Percentiles rank a stretch among this genome's conserved stretches.
Conservation (phyloP, 1,139 yeast genomes). For the Hemisphaericaspora xylofermentans region DNA sequence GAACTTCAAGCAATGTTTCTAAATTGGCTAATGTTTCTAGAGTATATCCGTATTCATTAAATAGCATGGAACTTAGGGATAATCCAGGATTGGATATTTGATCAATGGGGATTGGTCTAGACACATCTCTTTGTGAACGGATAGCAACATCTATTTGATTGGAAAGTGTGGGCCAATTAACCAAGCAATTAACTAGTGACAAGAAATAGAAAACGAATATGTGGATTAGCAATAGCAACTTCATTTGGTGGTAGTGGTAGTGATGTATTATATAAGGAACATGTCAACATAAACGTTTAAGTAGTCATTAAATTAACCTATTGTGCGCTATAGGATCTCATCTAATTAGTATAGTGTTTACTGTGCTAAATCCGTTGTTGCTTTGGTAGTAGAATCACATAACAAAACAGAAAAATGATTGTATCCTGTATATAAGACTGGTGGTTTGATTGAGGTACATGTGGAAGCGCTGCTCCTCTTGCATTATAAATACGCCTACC, state of each 20-base stretch:
- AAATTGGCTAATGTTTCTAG: slow-evolving; percentile 38
- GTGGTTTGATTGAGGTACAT: too few relatives aligned
- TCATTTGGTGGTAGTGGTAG: neutral
- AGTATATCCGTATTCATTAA: slow-evolving; percentile 53
- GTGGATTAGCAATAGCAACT: neutral
- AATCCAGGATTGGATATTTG: slow-evolving; percentile 61
- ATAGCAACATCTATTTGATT: slow-evolving; percentile 31
- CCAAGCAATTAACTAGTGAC: slow-evolving; percentile 1
- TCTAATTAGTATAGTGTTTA: too few relatives aligned
- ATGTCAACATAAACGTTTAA: too few relatives aligned
- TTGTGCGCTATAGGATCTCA: too few relatives aligned
- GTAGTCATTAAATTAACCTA: too few relatives aligned
- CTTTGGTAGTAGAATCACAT: too few relatives aligned
- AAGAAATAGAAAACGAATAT: neutral
- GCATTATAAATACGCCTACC: too few relatives aligned
- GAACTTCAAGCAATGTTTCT: slow-evolving; percentile 42
- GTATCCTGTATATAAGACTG: too few relatives aligned
- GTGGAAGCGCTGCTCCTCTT: too few relatives aligned
- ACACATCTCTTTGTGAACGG: slow-evolving; percentile 70
- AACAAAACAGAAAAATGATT: too few relatives aligned
- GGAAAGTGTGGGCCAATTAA: slow-evolving; percentile 22
- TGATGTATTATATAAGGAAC: too few relatives aligned
- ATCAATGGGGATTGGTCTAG: slow-evolving; percentile 54
- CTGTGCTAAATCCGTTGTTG: too few relatives aligned
- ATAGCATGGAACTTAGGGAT: slow-evolving; percentile 49